Evolutionary conservation across 2,329 filamentous ascomycete genomes (phyloP).

Genomic region (Aotearoamyces nothofagi): DNA sequence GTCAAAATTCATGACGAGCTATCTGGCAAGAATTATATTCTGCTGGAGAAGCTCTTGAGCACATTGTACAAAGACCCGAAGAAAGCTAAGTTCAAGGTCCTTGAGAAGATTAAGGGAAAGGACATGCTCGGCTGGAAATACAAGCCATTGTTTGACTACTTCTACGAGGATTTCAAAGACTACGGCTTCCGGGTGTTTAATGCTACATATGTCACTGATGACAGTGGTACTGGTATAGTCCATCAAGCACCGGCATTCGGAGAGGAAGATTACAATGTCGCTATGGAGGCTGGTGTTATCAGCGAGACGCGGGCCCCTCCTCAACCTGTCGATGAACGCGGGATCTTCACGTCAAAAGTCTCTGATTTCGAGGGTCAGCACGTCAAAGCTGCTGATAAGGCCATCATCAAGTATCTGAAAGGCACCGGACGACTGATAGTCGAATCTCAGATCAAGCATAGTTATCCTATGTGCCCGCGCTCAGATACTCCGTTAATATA

Average conservation of each 20-base stretch:
- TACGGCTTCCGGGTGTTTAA: conserved; percentile 69
- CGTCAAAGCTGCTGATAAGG: conserved; percentile 85
- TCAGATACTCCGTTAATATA: conserved; percentile 95
- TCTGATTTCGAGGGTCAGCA: conserved; percentile 73
- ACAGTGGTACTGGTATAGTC: conserved; percentile 85
- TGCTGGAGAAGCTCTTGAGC: conserved; percentile 66
- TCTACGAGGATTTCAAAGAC: conserved; percentile 79
- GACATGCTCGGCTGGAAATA: conserved; percentile 85
- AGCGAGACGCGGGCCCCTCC: conserved; percentile 65
- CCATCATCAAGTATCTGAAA: conserved; percentile 82
- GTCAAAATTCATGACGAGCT: conserved; percentile 74
- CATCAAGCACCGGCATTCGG: conserved; percentile 89
- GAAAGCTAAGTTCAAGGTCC: conserved; percentile 80
- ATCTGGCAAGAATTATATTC: conserved; percentile 69
- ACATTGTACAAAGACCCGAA: conserved; percentile 91
- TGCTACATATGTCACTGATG: conserved; percentile 73
- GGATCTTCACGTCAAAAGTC: conserved; percentile 63
- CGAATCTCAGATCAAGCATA: conserved; percentile 79
- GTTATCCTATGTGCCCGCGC: conserved; percentile 84
- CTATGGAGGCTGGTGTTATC: conserved; percentile 62
- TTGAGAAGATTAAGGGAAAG: conserved; percentile 66
- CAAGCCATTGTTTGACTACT: conserved; percentile 78
- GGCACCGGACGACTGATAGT: conserved; percentile 61
- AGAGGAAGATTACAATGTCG: conserved; percentile 89
- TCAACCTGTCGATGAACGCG: conserved; percentile 77